Percentiles rank a stretch among this genome's conserved stretches.
phyloP scores from a whole-genome alignment of 176 grass and related monocot genomes.

The Avena atlantica region DNA sequence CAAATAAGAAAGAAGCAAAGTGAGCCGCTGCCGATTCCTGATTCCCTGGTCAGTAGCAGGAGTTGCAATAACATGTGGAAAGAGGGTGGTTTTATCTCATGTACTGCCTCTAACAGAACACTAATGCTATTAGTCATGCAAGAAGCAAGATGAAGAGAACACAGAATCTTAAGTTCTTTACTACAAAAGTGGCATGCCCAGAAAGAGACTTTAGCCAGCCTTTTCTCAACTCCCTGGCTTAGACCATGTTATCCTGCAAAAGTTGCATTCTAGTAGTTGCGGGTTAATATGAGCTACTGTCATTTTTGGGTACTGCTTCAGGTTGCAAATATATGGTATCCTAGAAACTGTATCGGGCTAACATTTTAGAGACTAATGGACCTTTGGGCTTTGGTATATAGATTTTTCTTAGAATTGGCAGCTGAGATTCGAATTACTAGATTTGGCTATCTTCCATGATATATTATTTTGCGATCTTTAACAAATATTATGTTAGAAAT shows the following conservation, averaged over 20 bases:
- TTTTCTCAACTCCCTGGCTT: neutral
- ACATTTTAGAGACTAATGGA: slow-evolving; percentile 11
- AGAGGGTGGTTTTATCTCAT: neutral
- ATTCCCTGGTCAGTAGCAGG: neutral
- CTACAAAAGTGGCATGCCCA: neutral
- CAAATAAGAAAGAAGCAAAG: neutral
- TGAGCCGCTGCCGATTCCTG: neutral
- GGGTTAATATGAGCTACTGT: neutral
- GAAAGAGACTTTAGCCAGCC: neutral
- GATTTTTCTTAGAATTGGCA: neutral
- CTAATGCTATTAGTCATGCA: neutral
- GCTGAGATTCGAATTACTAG: neutral
- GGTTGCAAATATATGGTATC: neutral
- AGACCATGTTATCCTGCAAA: slow-evolving; percentile 2
- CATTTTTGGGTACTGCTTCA: neutral
- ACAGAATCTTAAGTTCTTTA: neutral
- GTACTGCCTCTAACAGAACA: slow-evolving; percentile 5
- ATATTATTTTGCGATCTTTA: neutral
- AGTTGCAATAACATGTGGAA: neutral
- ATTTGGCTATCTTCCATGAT: neutral
- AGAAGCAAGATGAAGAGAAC: neutral
- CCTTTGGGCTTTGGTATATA: neutral
- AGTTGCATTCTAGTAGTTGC: neutral
- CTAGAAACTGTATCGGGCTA: neutral
- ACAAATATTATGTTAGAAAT: neutral